phyloP scores from a whole-genome alignment of 331 rosid genomes.

The Malus hybrid region DNA sequence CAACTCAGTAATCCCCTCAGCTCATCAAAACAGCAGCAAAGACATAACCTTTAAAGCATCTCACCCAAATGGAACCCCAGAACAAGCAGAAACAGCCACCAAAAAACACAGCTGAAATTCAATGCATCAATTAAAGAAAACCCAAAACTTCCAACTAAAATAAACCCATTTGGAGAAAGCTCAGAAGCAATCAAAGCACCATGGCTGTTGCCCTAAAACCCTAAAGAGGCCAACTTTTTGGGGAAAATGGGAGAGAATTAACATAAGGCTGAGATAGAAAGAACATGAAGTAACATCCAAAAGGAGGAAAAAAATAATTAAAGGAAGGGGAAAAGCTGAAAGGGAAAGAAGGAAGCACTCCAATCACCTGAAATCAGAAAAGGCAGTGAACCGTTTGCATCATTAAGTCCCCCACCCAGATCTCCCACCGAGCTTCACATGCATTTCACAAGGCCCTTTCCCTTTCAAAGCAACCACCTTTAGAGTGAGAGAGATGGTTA shows the following conservation, averaged over 20 bases:
- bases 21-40: slow-evolving; percentile 20
- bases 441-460: slow-evolving; percentile 46
- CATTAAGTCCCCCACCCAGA: slow-evolving; percentile 42
- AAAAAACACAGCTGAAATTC: slow-evolving; percentile 19
- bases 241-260: slow-evolving; percentile 16
- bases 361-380: slow-evolving; percentile 54
- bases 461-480: slow-evolving; percentile 32
- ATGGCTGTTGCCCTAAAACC: too few species aligned
- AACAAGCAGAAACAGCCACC: slow-evolving; percentile 12
- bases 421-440: slow-evolving; percentile 63
- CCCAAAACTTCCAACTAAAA: slow-evolving; percentile 10
- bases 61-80: slow-evolving; percentile 11
- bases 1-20: slow-evolving; percentile 4
- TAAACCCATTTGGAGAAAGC: too few species aligned
- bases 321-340: not conserved
- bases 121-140: slow-evolving; percentile 7
- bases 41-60: slow-evolving; percentile 9
- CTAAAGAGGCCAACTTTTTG: slow-evolving; percentile 2
- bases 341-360: slow-evolving; percentile 21
- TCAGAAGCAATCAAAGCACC: too few species aligned
- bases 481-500: not conserved
- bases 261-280: slow-evolving; percentile 22
- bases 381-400: slow-evolving; percentile 34
- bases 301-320: slow-evolving; percentile 12
- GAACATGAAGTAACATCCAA: slow-evolving; percentile 6